phyloP scores from a whole-genome alignment of 1,139 yeast genomes.

The Debaryomycetaceae sp. region DNA sequence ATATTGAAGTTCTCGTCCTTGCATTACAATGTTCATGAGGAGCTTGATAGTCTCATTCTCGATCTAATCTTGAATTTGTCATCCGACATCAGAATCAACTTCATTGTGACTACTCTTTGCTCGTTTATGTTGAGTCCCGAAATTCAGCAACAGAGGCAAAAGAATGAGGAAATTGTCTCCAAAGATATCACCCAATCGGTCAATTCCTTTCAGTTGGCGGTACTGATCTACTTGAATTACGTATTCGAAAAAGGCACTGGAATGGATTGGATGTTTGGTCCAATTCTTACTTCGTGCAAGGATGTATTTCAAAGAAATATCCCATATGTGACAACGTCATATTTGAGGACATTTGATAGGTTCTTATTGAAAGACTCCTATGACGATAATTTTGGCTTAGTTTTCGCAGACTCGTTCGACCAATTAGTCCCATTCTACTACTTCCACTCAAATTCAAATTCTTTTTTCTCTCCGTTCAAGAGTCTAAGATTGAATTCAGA shows the following conservation, averaged over 20 bases:
- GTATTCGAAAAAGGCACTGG: conserved; percentile 9
- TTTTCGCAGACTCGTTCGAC: conserved; percentile 13
- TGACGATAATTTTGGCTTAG: conserved; percentile 13
- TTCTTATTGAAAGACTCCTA: conserved; percentile 26
- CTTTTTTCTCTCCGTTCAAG: conserved; percentile 37
- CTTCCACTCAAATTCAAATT: conserved; percentile 45
- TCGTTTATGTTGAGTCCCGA: conserved; percentile 25
- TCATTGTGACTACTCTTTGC: conserved; percentile 20
- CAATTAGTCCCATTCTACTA: conserved; percentile 39
- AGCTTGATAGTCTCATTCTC: conserved; percentile 38
- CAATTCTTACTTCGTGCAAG: conserved; percentile 23
- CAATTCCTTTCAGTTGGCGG: not conserved
- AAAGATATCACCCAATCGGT: not conserved
- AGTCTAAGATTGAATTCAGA: conserved; percentile 20
- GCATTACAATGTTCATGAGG: conserved; percentile 30
- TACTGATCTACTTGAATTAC: not conserved
- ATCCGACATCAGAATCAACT: conserved; percentile 17
- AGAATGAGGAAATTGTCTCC: not conserved
- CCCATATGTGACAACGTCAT: conserved; percentile 28
- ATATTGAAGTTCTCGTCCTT: conserved; percentile 46
- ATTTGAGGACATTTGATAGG: conserved; percentile 32
- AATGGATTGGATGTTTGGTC: conserved; percentile 17
- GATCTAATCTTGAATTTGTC: conserved; percentile 23
- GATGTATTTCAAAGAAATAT: conserved; percentile 14
- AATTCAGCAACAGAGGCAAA: conserved; percentile 13